These are phyloP conservation scores for Sanghuangporus sanghuang DNA, from an alignment of 1,284 basidiomycete species.

Conservation along the genomic window DNA sequence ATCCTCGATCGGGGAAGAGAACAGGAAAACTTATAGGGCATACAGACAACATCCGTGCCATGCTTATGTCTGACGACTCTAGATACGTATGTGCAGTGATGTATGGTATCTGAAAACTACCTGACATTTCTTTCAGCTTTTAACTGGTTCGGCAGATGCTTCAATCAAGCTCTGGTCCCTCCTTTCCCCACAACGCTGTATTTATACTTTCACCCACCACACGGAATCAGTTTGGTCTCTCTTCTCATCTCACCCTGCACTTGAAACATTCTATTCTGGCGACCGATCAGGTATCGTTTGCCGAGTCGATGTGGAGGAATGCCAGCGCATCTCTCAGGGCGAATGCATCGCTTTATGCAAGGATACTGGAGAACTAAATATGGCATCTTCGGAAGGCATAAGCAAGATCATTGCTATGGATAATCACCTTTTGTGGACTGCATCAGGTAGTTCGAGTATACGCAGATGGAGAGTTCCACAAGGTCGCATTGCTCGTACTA, in stretches of 20 bases:
- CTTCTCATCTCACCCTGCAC: slow-evolving; percentile 78
- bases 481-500: slow-evolving; percentile 35
- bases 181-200: slow-evolving; percentile 74
- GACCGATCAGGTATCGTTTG: slow-evolving; percentile 89
- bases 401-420: slow-evolving; percentile 83
- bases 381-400: slow-evolving; percentile 58
- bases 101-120: not conserved
- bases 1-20: slow-evolving; percentile 77
- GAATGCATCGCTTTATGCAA: slow-evolving; percentile 85
- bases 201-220: slow-evolving; percentile 97
- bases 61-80: slow-evolving; percentile 85
- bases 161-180: slow-evolving; percentile 94
- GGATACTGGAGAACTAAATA: slow-evolving; percentile 43
- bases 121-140: not conserved
- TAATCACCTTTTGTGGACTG: slow-evolving; percentile 88
- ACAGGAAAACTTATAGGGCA: slow-evolving; percentile 85
- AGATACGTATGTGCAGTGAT: slow-evolving; percentile 62
- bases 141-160: slow-evolving; percentile 35
- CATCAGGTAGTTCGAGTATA: slow-evolving; percentile 76
- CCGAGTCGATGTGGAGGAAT: slow-evolving; percentile 84
- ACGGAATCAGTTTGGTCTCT: slow-evolving; percentile 95
- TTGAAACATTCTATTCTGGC: slow-evolving; percentile 95
- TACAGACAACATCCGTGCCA: slow-evolving; percentile 91
- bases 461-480: slow-evolving; percentile 73
- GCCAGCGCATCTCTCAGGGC: slow-evolving; percentile 77